Base-by-base conservation (phyloP, 257 asterid genomes). In the Craterostigma plantagineum region DNA sequence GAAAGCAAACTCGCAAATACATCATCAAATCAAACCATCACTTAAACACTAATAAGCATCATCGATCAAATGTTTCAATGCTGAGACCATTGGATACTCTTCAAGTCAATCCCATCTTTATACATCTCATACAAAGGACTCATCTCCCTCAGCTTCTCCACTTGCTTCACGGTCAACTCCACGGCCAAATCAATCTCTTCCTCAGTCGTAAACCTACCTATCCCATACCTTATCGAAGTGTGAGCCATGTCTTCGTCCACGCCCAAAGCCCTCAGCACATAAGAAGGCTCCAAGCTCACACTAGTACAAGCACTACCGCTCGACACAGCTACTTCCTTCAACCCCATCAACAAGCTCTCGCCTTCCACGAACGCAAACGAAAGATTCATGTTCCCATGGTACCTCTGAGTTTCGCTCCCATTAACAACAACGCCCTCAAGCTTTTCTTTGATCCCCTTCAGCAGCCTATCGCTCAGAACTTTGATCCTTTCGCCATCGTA, bases 221-320 rank as follows among this genome's bases (percentile, higher is more conserved):
- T 90, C 30, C 99, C 99, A 42, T 79, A 90, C 66, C 99, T 76
- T 34, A 90, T 90, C 0, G 99, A 90, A 0, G 99, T 90, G 56
- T 83, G 94, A 0, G 99, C 99, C 99, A 90, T 90, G 43, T 90
- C 99, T 54, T 90, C 99, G 6, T 83, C 99, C 17, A 90, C 96
- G n/a, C 99, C 99, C 68, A 90, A 64, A 0, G 99, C 96, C 67
- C 96, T 90, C 68, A 90, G 58, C 18, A 90, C 99, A 33, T 90
- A 90, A 0, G 99, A 90, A 0, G 99, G 99, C 74, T 90, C 99
- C 76, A 83, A 71, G 58, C 96, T 90, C 2, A 95, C 94, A 48
- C 96, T 90, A 0, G 96, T 90, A 54, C 99, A 90, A 0, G 99
- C 99, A 48, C 99, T 80, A 14, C 99, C 99, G 57, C 99, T 90